These are phyloP conservation scores for Mycena albidolilacea DNA, from an alignment of 768 basidiomycete species.

Conservation along the genomic window DNA sequence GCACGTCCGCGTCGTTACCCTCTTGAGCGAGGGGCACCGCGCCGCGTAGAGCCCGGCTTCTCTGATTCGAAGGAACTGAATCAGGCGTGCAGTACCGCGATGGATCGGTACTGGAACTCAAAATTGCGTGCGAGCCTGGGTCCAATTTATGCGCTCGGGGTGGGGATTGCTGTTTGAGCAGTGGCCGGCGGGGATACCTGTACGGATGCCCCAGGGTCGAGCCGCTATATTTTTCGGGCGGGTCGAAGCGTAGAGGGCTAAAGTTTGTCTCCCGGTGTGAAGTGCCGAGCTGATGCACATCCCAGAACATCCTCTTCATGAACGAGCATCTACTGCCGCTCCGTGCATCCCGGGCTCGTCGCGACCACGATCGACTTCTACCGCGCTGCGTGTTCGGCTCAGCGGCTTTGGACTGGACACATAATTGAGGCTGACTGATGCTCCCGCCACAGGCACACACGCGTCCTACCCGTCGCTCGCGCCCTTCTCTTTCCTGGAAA, in stretches of 20 bases:
- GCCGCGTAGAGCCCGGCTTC: background rate
- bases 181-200: too few relatives aligned
- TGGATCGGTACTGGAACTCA: background rate
- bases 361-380: background rate
- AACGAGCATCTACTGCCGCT: conserved; percentile 2
- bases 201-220: too few relatives aligned
- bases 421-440: background rate
- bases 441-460: background rate
- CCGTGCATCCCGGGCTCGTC: background rate
- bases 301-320: background rate
- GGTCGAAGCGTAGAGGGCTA: too few relatives aligned
- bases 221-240: too few relatives aligned
- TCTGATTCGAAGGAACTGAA: background rate
- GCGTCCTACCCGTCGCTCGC: background rate
- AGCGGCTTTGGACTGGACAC: too few relatives aligned
- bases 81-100: background rate
- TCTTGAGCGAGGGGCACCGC: conserved; percentile 2
- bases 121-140: too few relatives aligned
- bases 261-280: too few relatives aligned
- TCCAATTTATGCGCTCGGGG: too few relatives aligned
- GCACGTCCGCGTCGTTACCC: background rate
- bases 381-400: background rate
- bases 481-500: background rate
- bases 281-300: too few relatives aligned
- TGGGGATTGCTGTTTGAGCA: too few relatives aligned